These are phyloP conservation scores for Kluyveromyces marxianus DNA, from an alignment of 1,139 yeast species.

Conservation along the genomic window DNA sequence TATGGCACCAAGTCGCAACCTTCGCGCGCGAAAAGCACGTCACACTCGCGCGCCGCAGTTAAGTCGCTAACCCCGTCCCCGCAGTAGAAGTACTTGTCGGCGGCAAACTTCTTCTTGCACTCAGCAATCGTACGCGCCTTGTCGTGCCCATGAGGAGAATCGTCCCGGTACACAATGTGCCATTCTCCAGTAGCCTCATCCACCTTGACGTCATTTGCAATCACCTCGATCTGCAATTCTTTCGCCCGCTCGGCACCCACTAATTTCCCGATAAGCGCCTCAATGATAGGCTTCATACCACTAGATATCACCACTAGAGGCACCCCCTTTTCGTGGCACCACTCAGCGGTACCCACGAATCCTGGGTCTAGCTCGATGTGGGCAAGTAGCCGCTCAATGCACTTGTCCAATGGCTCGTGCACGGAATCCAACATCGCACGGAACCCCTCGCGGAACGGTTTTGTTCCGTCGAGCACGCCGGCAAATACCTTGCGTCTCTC, in stretches of 20 bases:
- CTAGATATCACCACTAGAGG: slow-evolving; percentile 79
- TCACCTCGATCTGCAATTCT: slow-evolving; percentile 54
- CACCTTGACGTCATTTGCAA: slow-evolving; percentile 68
- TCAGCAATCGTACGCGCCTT: slow-evolving; percentile 77
- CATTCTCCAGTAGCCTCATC: slow-evolving; percentile 55
- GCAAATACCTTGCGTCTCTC: slow-evolving; percentile 63
- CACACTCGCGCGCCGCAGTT: slow-evolving; percentile 92
- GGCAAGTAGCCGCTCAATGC: slow-evolving; percentile 56
- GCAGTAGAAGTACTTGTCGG: slow-evolving; percentile 74
- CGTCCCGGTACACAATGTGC: slow-evolving; percentile 82
- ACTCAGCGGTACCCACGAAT: slow-evolving; percentile 68
- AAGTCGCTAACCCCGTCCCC: slow-evolving; percentile 97
- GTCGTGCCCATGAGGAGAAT: slow-evolving; percentile 88
- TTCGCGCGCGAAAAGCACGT: slow-evolving; percentile 83
- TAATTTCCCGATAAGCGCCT: slow-evolving; percentile 61
- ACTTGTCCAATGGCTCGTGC: slow-evolving; percentile 68
- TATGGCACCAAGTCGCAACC: slow-evolving; percentile 85
- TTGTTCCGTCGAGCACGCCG: slow-evolving; percentile 60
- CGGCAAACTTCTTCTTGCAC: slow-evolving; percentile 39
- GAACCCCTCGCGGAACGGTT: slow-evolving; percentile 77
- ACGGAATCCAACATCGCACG: slow-evolving; percentile 75
- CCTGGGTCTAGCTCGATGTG: slow-evolving; percentile 83
- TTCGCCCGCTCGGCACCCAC: slow-evolving; percentile 61
- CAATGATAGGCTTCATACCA: slow-evolving; percentile 90
- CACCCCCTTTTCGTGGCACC: slow-evolving; percentile 63